Base-by-base conservation (phyloP, 2,329 filamentous ascomycete species). In the Camptophora hylomeconis region DNA sequence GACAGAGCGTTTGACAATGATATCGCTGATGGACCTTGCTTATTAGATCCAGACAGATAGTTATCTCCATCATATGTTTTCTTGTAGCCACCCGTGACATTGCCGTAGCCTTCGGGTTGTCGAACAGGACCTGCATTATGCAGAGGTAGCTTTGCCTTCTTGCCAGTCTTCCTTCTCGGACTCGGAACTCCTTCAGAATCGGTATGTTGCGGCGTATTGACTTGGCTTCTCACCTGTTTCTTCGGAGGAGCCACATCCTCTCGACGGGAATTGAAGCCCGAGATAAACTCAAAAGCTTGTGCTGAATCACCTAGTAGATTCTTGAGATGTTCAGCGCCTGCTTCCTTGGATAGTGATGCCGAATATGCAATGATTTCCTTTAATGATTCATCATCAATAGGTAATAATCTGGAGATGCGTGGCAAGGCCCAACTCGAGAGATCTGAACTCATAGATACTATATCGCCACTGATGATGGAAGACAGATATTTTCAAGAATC, bases 241-340 rank as follows among this genome's bases (percentile, higher is more conserved):
- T 16, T 19, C 8, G 23, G 16, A 12, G 26, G 14, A 17, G 48
- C 44, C 17, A 48, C 53, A 17, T 53, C 48, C 29, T 50, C 53
- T 36, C 70, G 59, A 31, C 69, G 71, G 3, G 75, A 69, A 50
- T 93, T 95, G 56, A 80, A 81, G 7, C 68, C 69, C 13, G 74
- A 64, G 36, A 81, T 80, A 47, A 81, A 81, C 42, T 80, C 75
- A 28, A 80, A 53, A 2, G 72, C 68, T 44, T 79, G 74, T 2
- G 84, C 72, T 5, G 80, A 84, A 51, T 92, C 83, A 27, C 87
- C 89, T 0, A 98, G 69, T 30, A 98, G 63, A 48, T 89, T 83
- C 52, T 75, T 79, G 37, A 98, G 77, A 53, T 95, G 83, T 22
- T 84, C 75, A 28, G 74, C 83, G 9, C 82, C 80, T 39, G 78